Conservation (phyloP, 1,139 yeast species). For the Suhomyces taliae region DNA sequence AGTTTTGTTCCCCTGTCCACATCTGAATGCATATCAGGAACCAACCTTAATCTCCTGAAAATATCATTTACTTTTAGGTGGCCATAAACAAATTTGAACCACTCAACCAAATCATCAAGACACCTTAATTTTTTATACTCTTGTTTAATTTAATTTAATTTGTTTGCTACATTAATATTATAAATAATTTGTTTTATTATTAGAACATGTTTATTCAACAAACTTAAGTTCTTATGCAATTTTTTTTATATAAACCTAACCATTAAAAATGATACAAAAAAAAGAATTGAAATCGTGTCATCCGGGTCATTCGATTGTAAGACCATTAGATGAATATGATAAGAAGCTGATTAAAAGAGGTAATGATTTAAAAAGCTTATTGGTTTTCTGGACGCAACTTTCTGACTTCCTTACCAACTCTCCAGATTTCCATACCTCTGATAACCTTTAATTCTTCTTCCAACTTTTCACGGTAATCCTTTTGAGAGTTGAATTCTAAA, state of each 20-base stretch:
- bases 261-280: conserved; percentile 17
- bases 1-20: no score
- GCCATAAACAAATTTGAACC: no score
- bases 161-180: neutral
- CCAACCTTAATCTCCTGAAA: no score
- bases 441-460: conserved; percentile 90
- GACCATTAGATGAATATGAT: conserved; percentile 25
- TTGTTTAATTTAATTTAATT: no score
- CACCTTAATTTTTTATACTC: no score
- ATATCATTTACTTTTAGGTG: no score
- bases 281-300: conserved; percentile 26
- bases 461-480: conserved; percentile 96
- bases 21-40: no score
- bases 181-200: neutral
- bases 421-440: conserved; percentile 99
- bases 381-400: conserved; percentile 99
- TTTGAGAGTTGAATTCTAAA: conserved; percentile 94
- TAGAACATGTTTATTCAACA: conserved; percentile 45
- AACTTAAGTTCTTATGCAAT: conserved; percentile 34
- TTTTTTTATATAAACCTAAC: conserved; percentile 16
- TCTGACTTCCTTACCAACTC: conserved; percentile 99
- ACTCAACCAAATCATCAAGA: no score
- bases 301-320: conserved; percentile 30
- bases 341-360: neutral
- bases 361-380: conserved; percentile 35